phyloP scores from a whole-genome alignment of 1,284 basidiomycete genomes.

The Cerrena zonata region DNA sequence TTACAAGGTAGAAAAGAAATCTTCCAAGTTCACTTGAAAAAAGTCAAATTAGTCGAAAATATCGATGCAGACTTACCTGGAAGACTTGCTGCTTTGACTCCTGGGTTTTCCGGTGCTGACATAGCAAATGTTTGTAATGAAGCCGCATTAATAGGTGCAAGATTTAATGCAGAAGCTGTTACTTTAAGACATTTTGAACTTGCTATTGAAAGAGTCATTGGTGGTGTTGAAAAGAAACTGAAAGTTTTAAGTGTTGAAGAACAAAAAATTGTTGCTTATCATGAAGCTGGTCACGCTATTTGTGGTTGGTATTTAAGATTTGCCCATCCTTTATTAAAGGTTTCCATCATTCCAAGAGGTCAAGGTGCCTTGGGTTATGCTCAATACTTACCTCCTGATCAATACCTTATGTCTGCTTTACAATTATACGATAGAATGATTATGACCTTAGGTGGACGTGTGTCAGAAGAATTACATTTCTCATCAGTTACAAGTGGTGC shows the following conservation, averaged over 20 bases:
- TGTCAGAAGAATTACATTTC: constrained; percentile 98
- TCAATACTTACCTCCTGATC: constrained; percentile 93
- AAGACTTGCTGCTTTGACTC: constrained; percentile 92
- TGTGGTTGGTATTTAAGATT: constrained; percentile 98
- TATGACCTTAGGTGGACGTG: constrained; percentile 98
- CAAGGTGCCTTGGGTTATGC: constrained; percentile 96
- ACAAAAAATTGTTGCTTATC: constrained; percentile 98
- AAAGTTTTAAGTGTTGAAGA: constrained; percentile 90
- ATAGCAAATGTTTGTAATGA: constrained; percentile 99
- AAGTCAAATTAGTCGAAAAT: constrained; percentile 62
- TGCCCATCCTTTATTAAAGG: constrained; percentile 94
- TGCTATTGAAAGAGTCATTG: constrained; percentile 97
- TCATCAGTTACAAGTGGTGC: constrained; percentile 91
- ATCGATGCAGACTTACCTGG: constrained; percentile 69
- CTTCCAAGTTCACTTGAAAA: constrained; percentile 87
- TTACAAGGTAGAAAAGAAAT: constrained; percentile 91
- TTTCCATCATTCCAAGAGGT: constrained; percentile 96
- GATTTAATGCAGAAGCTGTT: constrained; percentile 75
- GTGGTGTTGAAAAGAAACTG: constrained; percentile 93
- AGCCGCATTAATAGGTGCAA: constrained; percentile 92
- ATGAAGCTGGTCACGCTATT: constrained; percentile 97
- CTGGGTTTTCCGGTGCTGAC: constrained; percentile 97
- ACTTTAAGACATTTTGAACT: constrained; percentile 89
- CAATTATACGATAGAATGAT: constrained; percentile 95
- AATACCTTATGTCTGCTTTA: constrained; percentile 90